Percentiles rank a stretch among this genome's conserved stretches.
These are phyloP conservation scores for Trichoderma cornu-damae DNA, from an alignment of 2,329 filamentous ascomycete species.

Conservation along the genomic window DNA sequence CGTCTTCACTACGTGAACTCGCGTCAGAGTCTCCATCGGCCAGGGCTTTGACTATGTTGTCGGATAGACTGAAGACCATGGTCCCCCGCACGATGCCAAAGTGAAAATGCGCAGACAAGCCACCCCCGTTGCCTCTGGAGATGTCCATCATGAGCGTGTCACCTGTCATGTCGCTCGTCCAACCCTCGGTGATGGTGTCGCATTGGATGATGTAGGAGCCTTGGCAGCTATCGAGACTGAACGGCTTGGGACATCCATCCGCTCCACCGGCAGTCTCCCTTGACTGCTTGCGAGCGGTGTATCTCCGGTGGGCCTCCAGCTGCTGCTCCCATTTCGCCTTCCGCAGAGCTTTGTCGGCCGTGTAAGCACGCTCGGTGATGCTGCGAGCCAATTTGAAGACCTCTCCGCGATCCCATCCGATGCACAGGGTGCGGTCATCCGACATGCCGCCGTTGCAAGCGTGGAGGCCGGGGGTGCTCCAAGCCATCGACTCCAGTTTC, in stretches of 20 bases:
- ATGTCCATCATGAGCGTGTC: not conserved
- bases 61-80: not conserved
- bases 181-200: not conserved
- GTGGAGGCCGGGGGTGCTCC: not conserved
- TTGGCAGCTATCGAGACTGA: not conserved
- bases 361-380: not conserved
- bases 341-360: not conserved
- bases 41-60: not conserved
- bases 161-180: not conserved
- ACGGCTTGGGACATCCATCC: not conserved
- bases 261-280: not conserved
- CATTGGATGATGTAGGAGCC: constrained; percentile 4
- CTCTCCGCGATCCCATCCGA: not conserved
- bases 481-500: not conserved
- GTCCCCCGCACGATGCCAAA: not conserved
- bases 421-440: not conserved
- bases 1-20: not conserved
- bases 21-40: not conserved
- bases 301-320: not conserved
- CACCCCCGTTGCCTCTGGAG: not conserved
- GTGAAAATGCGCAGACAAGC: not conserved
- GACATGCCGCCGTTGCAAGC: too few relatives aligned
- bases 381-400: not conserved
- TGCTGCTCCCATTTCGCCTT: not conserved
- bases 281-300: not conserved